These are phyloP conservation scores for Dioszegia hungarica DNA, from an alignment of 768 basidiomycete species.

Conservation along the genomic window DNA sequence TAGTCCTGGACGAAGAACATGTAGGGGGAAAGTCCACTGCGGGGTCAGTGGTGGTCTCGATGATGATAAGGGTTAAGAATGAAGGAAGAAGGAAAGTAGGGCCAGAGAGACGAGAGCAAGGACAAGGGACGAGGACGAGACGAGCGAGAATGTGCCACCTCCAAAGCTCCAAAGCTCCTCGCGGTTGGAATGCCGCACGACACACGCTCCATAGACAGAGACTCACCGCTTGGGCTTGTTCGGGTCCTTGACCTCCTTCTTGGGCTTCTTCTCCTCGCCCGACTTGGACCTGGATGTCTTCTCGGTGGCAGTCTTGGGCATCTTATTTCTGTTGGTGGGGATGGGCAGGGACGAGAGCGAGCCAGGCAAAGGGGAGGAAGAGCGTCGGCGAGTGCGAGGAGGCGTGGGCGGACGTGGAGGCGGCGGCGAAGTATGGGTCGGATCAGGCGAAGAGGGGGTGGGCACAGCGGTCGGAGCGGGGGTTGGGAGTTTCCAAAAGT, in stretches of 20 bases:
- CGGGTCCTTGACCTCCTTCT: constrained; percentile 55
- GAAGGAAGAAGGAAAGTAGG: no score
- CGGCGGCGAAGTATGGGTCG: background rate
- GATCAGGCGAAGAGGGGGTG: background rate
- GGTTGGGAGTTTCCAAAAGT: constrained; percentile 6
- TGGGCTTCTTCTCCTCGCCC: constrained; percentile 20
- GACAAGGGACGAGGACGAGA: background rate
- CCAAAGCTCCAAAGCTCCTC: background rate
- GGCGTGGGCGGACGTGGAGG: background rate
- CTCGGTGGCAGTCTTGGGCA: constrained; percentile 68
- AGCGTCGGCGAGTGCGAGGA: background rate
- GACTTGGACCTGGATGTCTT: constrained; percentile 46
- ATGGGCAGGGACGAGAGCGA: background rate
- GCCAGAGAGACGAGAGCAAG: no score
- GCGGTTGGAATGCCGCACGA: no score
- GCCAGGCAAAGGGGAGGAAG: no score
- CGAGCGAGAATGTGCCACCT: background rate
- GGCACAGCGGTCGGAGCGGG: no score
- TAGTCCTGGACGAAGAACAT: constrained; percentile 99
- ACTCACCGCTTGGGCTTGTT: constrained; percentile 70
- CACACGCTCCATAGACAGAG: background rate
- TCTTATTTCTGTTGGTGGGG: constrained; percentile 37
- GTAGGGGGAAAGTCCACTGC: constrained; percentile 82
- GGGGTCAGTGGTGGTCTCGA: background rate
- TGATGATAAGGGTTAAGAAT: no score